Base-by-base conservation (phyloP, 805 yeast genomes). In the Candida sithepensis region DNA sequence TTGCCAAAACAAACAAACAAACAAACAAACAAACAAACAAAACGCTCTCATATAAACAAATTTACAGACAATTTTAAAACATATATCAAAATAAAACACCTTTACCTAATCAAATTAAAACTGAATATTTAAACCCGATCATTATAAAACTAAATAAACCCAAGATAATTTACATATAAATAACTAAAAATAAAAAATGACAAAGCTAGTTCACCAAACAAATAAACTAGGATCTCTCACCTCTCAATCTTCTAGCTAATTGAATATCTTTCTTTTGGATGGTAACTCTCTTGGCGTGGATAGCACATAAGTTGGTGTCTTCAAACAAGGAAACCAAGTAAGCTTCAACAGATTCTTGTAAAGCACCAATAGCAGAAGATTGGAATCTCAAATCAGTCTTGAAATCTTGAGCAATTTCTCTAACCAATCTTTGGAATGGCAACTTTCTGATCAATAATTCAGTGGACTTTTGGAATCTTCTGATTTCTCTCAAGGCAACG, bases 261-360 rank as follows among this genome's bases (percentile, higher is more conserved):
- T 91, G 96, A 71, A 92, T 88, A 73, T 92, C 99, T 77, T 91
- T 91, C 88, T 90, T 92, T 81, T 89, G 96, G 67, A 92, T 89
- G 58, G 99, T 92, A 62, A 92, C 98, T 77, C 99, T 86, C 84
- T 94, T 92, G 66, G 98, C 99, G 75, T 92, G 99, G 61, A 90
- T 88, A 57, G 98, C 97, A 77, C 97, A 94, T 78, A 92, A 81
- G 79, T 91, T 92, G 58, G 98, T 94, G 73, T 94, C 98, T 79
- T 92, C 98, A 61, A 92, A 94, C 66, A 92, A 75, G 52, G 96
- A 88, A 47, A 92, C 97, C 64, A 94, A 79, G 81, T 90, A 94
- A 66, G 97, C 97, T 79, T 92, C 99, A 54, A 92, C 96, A 55
- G 98, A 91, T 77, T 94, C 99, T 74, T 92, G 99, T 64, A 92